Base-by-base conservation (phyloP, 768 basidiomycete species). In the Lenzites betulinus region DNA sequence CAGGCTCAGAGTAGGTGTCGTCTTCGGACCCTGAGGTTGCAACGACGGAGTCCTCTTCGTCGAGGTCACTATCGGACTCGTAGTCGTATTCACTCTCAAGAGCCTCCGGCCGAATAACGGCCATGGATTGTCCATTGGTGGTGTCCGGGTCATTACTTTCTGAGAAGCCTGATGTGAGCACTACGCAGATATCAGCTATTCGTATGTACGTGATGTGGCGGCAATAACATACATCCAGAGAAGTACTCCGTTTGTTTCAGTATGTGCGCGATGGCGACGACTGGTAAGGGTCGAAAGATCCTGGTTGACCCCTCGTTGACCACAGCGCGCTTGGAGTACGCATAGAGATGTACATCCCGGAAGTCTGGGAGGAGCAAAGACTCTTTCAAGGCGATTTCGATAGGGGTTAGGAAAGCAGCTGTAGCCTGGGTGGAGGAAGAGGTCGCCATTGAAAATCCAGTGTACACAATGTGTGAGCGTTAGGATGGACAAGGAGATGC, bases 41-140 rank as follows among this genome's bases (percentile, higher is more conserved):
- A 18, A 36, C 30, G 47, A 43, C n/a, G 39, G 15, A 52, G 36
- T 66, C 65, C 23, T 55, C 53, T 15, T 69, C 68, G 16, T 66
- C 66, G 23, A 69, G 59, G 51, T 67, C 68, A 46, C 68, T 69
- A 26, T 69, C 68, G 12, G 62, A 62, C 33, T 66, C 64, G 36
- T 66, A 69, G 44, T 69, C 68, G 25, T 67, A 67, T 30, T 64
- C 66, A 11, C 51, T 58, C 12, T 30, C 33, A n/a, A 51, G 36
- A 0, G 64, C 53, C 2, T 39, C 30, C 43, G 52, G 49, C 6
- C 51, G 39, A 38, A 62, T 39, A 38, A 42, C 20, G 20, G 33
- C 2, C 22, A 50, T n/a, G 5, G 28, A 26, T 20, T 35, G 25
- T 7, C 42, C n/a, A 16, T 33, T 33, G 11, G 30, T 11, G 30